Base-by-base conservation (phyloP, 2,329 filamentous ascomycete genomes). In the Aspergillus pseudoviridinutans region DNA sequence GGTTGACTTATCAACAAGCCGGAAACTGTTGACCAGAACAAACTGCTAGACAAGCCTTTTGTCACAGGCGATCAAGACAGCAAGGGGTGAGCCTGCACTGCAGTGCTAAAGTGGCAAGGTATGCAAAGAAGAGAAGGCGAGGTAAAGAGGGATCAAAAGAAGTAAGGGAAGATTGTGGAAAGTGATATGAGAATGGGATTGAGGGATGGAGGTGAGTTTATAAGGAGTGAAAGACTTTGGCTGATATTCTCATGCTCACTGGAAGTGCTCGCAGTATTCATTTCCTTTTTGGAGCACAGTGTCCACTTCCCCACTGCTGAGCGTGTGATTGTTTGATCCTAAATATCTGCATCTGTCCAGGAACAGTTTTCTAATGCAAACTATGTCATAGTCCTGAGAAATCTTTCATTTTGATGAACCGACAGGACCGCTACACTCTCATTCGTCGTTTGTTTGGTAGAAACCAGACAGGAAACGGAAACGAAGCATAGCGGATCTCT, bases 1-100 rank as follows among this genome's bases (percentile, higher is more conserved):
- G 49, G 49, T 57, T 44, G 50, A 58, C 58, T 58, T 62, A 62
- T 61, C 56, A 58, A 62, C 56, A 55, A 51, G 35, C 49, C 50
- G 53, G 22, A 27, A 29, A 50, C 24, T 27, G 44, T 47, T 29
- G 38, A 42, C 46, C 44, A 38, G 32, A 17, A 38, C 32, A 44
- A 52, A 42, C 49, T 44, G 49, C 14, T n/a, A 38, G 32, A 38
- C 32, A 35, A 42, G 44, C 41, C 49, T 52, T 54, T 10, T 56
- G 56, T 54, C 49, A 22, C 24, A 54, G 49, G 58, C 41, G 53
- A 44, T 44, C 50, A 59, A 56, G 42, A 38, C 38, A 49, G 12
- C 14, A 35, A 35, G 53, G 54, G 51, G 17, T 52, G 50, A 51
- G 32, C 32, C 32, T 38, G 32, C 32, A 53, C 22, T 35, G 51